A percentile compares a stretch with the other conserved stretches of the same genome.
Conservation (phyloP, 2,329 filamentous ascomycete species). For the Helminthosporium solani region DNA sequence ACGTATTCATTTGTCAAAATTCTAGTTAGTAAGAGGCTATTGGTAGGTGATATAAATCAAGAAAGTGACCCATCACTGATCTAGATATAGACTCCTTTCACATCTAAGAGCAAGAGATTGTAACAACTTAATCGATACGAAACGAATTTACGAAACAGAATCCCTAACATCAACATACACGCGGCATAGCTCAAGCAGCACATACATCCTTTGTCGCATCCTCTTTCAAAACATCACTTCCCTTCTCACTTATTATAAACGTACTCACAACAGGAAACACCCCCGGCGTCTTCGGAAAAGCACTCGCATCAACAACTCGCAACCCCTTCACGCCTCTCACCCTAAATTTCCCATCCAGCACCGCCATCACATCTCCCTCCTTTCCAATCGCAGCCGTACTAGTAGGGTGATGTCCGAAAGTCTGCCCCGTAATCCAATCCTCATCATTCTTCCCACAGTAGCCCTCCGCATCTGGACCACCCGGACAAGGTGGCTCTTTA, state of each 20-base stretch:
- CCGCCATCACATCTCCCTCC: constrained; percentile 55
- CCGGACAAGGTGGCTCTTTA: constrained; percentile 43
- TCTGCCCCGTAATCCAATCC: constrained; percentile 27
- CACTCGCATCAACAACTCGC: constrained; percentile 62
- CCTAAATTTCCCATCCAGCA: constrained; percentile 58
- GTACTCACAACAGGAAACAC: constrained; percentile 53
- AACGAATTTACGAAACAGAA: too few relatives aligned
- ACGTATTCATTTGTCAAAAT: too few relatives aligned
- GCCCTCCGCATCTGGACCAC: constrained; percentile 42
- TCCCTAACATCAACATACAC: too few relatives aligned
- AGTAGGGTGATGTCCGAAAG: constrained; percentile 58
- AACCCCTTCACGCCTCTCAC: constrained; percentile 58
- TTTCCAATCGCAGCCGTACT: constrained; percentile 58
- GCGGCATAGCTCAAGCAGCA: constrained; percentile 3
- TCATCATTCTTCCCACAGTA: constrained; percentile 34
- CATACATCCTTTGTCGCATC: constrained; percentile 16
- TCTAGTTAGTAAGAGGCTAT: too few relatives aligned
- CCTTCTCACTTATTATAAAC: constrained; percentile 38
- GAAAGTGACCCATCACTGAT: too few relatives aligned
- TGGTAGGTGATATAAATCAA: too few relatives aligned
- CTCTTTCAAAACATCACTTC: constrained; percentile 15
- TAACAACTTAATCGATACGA: too few relatives aligned
- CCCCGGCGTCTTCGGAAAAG: constrained; percentile 56
- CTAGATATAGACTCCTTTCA: too few relatives aligned
- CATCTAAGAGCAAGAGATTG: too few relatives aligned